Evolutionary conservation across 2,329 filamentous ascomycete species (phyloP), one percentile per base, ranked within the genome.

Genomic region (Trichoderma koningii): DNA sequence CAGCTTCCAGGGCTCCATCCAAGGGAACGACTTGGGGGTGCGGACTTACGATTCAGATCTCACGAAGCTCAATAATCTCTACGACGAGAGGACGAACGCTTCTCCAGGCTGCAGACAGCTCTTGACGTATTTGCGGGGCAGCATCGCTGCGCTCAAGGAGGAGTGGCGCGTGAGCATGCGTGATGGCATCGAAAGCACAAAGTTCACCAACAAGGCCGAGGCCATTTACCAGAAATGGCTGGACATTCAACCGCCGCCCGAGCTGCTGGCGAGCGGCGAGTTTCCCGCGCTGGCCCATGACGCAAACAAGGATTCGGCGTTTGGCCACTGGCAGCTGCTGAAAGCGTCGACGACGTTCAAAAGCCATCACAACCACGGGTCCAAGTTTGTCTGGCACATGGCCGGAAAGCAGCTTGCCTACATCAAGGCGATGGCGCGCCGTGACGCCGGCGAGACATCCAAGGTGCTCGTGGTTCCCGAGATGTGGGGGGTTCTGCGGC

Each of bases 271-370:
- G 28, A 55, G 50, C 60, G 41, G 60, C n/a, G 50, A 55, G 30
- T 63, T 77, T 3, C 66, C 65, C 9, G 61, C 62, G 0, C 72
- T 75, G 3, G 67, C 82, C 5, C 71, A 73, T 9, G 9, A 28
- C 2, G 73, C 69, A 69, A 70, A 64, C 12, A 57, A 66, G 3
- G 67, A 75, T 17, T 63, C 68, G 0, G 48, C 70, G 1, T 73
- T 76, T 12, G 79, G 76, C 28, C 71, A 68, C 3, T 87, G 83
- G 83, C 76, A 78, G 3, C 71, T 83, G 3, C 72, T 86, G 17
- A 83, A 83, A 65, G 84, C 84, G 0, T 84, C 83, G 1, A 75
- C 74, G 3, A 73, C 77, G 3, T 85, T 83, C 70, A 78, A 78
- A 48, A 47, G 74, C n/a, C 77, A 73, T 42, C 75, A 78, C 68